Evolutionary conservation across 2,329 filamentous ascomycete genomes (phyloP).

Genomic region (Pseudopyrenochaeta lycopersici): DNA sequence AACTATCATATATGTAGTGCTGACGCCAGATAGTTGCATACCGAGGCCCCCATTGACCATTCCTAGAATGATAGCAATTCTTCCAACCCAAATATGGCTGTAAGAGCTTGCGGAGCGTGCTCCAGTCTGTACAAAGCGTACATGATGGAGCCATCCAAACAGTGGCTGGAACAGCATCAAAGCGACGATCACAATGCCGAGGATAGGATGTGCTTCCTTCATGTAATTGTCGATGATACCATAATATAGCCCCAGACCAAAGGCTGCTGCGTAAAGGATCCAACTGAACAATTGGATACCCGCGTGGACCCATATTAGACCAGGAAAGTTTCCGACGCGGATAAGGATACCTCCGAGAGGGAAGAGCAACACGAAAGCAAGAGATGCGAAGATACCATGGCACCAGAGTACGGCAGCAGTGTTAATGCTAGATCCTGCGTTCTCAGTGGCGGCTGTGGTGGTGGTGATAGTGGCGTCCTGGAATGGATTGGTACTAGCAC

Average conservation of each 20-base stretch:
- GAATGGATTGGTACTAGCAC: slow-evolving; percentile 16
- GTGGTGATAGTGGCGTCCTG: slow-evolving; percentile 4
- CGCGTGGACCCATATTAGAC: slow-evolving; percentile 50
- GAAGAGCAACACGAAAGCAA: slow-evolving; percentile 51
- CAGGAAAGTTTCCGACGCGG: slow-evolving; percentile 46
- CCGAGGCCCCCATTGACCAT: slow-evolving; percentile 65
- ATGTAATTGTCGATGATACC: slow-evolving; percentile 46
- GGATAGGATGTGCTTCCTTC: slow-evolving; percentile 57
- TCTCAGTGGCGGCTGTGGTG: background rate
- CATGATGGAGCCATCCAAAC: slow-evolving; percentile 61
- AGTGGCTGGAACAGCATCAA: slow-evolving; percentile 63
- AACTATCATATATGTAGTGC: slow-evolving; percentile 45
- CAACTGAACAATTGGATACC: slow-evolving; percentile 57
- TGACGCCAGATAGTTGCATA: slow-evolving; percentile 45
- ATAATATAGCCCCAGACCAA: slow-evolving; percentile 60
- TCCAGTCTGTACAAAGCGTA: slow-evolving; percentile 55
- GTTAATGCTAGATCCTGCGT: background rate
- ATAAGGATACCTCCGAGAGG: slow-evolving; percentile 52
- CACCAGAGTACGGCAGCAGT: slow-evolving; percentile 29
- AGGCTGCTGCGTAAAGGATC: slow-evolving; percentile 55
- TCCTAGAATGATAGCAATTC: slow-evolving; percentile 58
- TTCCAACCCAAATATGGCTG: slow-evolving; percentile 63
- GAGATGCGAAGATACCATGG: slow-evolving; percentile 48
- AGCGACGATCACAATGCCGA: slow-evolving; percentile 60
- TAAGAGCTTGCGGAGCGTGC: slow-evolving; percentile 55